Base-by-base conservation (phyloP, 108 stramenopile species). In the Licmophora abbreviata region DNA sequence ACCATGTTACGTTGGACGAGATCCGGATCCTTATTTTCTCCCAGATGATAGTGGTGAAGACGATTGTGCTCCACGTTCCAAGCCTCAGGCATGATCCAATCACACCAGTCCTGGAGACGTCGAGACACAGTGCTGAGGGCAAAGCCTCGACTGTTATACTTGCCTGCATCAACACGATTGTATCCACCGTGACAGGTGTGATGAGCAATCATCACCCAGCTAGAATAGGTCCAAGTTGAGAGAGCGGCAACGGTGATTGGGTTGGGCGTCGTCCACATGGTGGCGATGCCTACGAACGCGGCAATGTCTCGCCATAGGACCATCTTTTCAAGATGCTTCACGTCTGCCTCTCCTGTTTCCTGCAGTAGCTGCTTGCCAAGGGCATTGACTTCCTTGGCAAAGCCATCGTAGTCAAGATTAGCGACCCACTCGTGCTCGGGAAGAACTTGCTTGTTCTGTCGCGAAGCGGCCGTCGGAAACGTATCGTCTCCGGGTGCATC, bases 1-100 rank as follows among this genome's bases (percentile, higher is more conserved):
- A n/a, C n/a, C n/a, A n/a, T n/a, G n/a, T 84, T 84, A 9, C 75
- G 59, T 62, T 84, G 66, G 15, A 80, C 79, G 10, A 80, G 45
- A 59, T 84, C 83, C 14, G 83, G 83, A 37, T 84, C 83, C 8
- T 64, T 33, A 28, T 48, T 37, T 49, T 84, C 83, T 36, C 62
- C 61, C 4, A 84, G 61, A 44, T 66, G 69, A 59, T 84, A 84
- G 38, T 85, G 83, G 43, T 85, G 83, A 20, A 75, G 48, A 6
- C 74, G 45, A 36, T 80, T 80, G 58, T 85, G 83, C 44, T 85
- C 83, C 10, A 85, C 54, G 49, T 81, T 86, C 84, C 80, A 81
- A 0, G 80, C 84, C 56, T 87, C 85, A 0, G 85, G 85, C 58
- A 66, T 59, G 73, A 87, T 87, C 85, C 85, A 87, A 51, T 87